Base-by-base conservation (phyloP, 1,284 basidiomycete genomes). In the Omphalotus olearius region DNA sequence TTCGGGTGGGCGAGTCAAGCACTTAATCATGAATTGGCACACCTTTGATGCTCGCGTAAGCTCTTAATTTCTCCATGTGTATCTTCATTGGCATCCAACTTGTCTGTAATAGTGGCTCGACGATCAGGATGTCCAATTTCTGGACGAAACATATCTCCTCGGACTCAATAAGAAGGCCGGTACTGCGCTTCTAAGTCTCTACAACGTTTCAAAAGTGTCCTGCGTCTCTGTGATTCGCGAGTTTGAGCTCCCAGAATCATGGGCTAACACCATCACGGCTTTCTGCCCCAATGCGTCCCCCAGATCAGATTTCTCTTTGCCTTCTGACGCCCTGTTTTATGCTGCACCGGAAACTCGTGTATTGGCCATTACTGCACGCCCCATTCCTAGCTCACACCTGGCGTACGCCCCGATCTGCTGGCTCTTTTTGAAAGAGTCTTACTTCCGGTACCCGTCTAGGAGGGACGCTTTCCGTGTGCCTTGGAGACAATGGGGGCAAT, bases 1-100 rank as follows among this genome's bases (percentile, higher is more conserved):
- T 49, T 54, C 62, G 14, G 64, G 66, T 14, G 74, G 71, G 14
- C 64, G 66, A 47, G 62, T 64, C 39, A 72, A 68, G 53, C 74
- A 76, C 48, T 64, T 76, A 38, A 61, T 78, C 38, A 61, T 78
- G 52, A 70, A 76, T 50, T 78, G 76, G 76, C 65, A 62, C 44
- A 74, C 64, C 28, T 68, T 73, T 47, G 69, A 70, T 48, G 71
- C 71, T 23, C 69, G 67, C 62, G 74, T 76, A 60, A 58, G 59
- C 51, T 10, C 30, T 33, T 13, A 4, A 33, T 33, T 13, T 33
- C 9, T 20, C 45, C 7, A 9, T 28, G 47, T 23, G 26, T 45
- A 7, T 44, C 14, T 35, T 9, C 42, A 48, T 42, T 2, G 5
- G 33, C 25, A n/a, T 56, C 46, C 20, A 10, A 41, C n/a, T 26